phyloP scores from a whole-genome alignment of 1,284 basidiomycete genomes.

The Cutaneotrichosporon mucoides region DNA sequence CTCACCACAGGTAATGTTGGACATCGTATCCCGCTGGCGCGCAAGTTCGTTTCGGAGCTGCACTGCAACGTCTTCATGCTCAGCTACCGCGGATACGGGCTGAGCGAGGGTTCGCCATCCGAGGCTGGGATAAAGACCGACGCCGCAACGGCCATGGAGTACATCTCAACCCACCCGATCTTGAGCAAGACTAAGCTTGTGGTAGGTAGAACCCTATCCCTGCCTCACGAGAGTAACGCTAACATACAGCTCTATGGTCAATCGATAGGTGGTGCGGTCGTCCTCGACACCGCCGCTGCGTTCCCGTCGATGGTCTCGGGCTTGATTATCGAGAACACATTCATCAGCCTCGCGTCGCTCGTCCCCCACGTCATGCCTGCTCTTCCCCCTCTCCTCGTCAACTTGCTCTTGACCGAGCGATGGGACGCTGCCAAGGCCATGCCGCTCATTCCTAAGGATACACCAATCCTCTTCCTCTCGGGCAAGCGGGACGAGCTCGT shows the following conservation, averaged over 20 bases:
- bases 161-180: conserved; percentile 63
- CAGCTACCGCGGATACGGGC: conserved; percentile 60
- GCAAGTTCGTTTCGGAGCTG: conserved; percentile 76
- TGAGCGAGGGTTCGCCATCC: conserved; percentile 73
- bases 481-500: conserved; percentile 79
- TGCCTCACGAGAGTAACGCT: background rate
- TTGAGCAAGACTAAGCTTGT: conserved; percentile 59
- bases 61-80: conserved; percentile 53
- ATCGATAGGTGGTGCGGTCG: conserved; percentile 93
- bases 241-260: conserved; percentile 69
- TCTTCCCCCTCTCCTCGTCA: conserved; percentile 57
- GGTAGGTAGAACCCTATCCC: background rate
- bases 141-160: conserved; percentile 71
- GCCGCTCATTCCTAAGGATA: conserved; percentile 61
- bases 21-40: conserved; percentile 84
- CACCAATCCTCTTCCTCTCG: conserved; percentile 79
- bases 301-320: conserved; percentile 64
- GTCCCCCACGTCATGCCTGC: conserved; percentile 79
- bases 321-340: conserved; percentile 86
- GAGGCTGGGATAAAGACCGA: conserved; percentile 77
- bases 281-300: conserved; percentile 76
- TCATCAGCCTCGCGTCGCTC: conserved; percentile 71
- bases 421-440: conserved; percentile 80
- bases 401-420: conserved; percentile 55
- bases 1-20: conserved; percentile 47